Conservation (phyloP, 805 yeast genomes). For the Saccharomycopsis oosterbeekiorum region DNA sequence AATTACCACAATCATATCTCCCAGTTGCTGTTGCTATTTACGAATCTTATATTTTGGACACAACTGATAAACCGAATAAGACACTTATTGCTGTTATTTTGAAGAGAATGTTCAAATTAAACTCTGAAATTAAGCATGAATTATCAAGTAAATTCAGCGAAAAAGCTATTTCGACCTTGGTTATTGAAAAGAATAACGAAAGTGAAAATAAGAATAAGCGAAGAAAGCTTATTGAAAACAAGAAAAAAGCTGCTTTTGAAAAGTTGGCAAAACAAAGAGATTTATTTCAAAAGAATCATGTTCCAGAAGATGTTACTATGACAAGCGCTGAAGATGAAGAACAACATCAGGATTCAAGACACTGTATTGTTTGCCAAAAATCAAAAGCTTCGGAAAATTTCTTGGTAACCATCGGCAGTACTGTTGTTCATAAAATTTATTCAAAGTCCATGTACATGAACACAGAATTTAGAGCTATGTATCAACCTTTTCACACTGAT, state of each 20-base stretch:
- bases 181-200: neutral
- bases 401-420: slow-evolving; percentile 60
- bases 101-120: neutral
- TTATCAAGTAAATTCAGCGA: neutral
- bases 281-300: slow-evolving; percentile 5
- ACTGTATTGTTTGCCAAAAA: slow-evolving; percentile 17
- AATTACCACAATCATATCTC: neutral
- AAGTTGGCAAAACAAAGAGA: slow-evolving; percentile 14
- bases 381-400: slow-evolving; percentile 47
- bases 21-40: neutral
- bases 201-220: slow-evolving; percentile 7
- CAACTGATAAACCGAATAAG: neutral
- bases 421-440: slow-evolving; percentile 46
- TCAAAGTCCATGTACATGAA: slow-evolving; percentile 54
- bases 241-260: slow-evolving; percentile 13
- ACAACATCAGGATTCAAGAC: slow-evolving; percentile 20
- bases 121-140: neutral
- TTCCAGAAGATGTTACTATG: neutral
- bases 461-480: slow-evolving; percentile 31
- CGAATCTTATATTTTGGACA: neutral
- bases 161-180: neutral
- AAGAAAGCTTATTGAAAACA: slow-evolving; percentile 8
- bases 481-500: slow-evolving; percentile 17
- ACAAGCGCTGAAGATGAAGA: neutral
- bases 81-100: neutral